Base-by-base conservation (phyloP, 371 early-diverging fungal species). In the Mucor racemosus region DNA sequence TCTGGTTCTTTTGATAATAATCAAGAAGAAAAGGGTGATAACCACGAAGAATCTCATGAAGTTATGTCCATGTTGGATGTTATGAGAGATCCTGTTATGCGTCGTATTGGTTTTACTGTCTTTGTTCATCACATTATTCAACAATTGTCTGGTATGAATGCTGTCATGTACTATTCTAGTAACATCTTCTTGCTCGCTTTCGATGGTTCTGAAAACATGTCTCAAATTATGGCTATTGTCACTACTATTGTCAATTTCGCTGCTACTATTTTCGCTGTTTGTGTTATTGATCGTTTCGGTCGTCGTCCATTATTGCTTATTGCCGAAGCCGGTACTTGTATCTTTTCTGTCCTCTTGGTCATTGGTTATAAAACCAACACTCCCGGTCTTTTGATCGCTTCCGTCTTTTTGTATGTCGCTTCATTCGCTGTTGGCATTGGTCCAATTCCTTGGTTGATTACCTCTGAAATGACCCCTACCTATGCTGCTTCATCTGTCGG, bases 141-240 rank as follows among this genome's bases (percentile, higher is more conserved):
- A 72, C 95, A 95, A 77, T 75, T 93, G 14, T 85, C 88, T 14
- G 95, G 95, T 35, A 94, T 97, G 81, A 94, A 95, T 67, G 93
- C 90, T 57, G 86, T 92, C 62, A 80, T 90, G 68, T 86, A 90
- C 67, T 96, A 92, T 71, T 94, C 94, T 17, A 89, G 91, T 0
- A 75, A 87, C 81, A 64, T 89, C 77, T 57, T 85, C 78, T 21
- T 84, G 76, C 60, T 85, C 19, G 72, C 70, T 3, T 76, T 76
- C 38, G 66, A 76, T 74, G 48, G 48, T 4, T 48, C 48, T 48
- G 73, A 62, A 71, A 75, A 74, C 68, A 65, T 75, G 21, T 88
- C 73, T 77, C 87, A 56, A 72, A 85, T 36, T 72, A 81, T 92
- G 64, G 88, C 92, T 6, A 71, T 84, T 80, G 41, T 72, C 44